Evolutionary conservation across 495 filamentous ascomycete genomes (phyloP).

Genomic region (Cetradonia linearis): DNA sequence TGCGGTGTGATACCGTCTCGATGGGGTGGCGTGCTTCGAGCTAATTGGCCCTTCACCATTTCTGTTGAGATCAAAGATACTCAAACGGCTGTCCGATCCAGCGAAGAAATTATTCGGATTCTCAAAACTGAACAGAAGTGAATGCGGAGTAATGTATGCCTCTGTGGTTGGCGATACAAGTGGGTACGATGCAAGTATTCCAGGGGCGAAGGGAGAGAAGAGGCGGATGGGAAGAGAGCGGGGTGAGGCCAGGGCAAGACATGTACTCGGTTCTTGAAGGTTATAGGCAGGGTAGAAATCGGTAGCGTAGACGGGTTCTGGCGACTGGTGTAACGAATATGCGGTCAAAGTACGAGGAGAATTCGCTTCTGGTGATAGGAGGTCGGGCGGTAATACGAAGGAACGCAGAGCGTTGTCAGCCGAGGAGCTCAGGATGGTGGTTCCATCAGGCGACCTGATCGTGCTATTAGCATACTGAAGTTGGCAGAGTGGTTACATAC

Average conservation of each 20-base stretch:
- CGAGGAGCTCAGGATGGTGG: constrained; percentile 63
- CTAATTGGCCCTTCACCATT: constrained; percentile 52
- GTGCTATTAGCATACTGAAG: neutral
- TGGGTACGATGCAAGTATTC: constrained; percentile 50
- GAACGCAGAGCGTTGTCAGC: constrained; percentile 57
- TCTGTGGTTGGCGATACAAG: constrained; percentile 69
- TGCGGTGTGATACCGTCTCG: constrained; percentile 55
- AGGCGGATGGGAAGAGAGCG: constrained; percentile 71
- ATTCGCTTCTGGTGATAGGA: constrained; percentile 48
- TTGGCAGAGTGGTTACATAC: constrained; percentile 27
- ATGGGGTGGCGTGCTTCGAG: constrained; percentile 61
- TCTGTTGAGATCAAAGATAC: constrained; percentile 66
- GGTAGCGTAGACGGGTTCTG: constrained; percentile 61
- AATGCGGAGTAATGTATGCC: constrained; percentile 62
- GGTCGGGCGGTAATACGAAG: constrained; percentile 62
- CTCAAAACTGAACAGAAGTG: constrained; percentile 55
- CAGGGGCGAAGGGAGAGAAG: constrained; percentile 43
- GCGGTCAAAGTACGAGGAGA: constrained; percentile 44
- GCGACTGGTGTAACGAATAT: constrained; percentile 49
- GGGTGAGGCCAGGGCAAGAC: constrained; percentile 55
- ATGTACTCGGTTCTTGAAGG: constrained; percentile 54
- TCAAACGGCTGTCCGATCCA: constrained; percentile 62
- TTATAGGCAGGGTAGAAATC: constrained; percentile 64
- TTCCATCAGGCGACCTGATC: constrained; percentile 68
- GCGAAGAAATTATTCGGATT: constrained; percentile 53